These are phyloP conservation scores for Blastocystis sp. DNA, from an alignment of 352 stramenopile species.

Conservation along the genomic window DNA sequence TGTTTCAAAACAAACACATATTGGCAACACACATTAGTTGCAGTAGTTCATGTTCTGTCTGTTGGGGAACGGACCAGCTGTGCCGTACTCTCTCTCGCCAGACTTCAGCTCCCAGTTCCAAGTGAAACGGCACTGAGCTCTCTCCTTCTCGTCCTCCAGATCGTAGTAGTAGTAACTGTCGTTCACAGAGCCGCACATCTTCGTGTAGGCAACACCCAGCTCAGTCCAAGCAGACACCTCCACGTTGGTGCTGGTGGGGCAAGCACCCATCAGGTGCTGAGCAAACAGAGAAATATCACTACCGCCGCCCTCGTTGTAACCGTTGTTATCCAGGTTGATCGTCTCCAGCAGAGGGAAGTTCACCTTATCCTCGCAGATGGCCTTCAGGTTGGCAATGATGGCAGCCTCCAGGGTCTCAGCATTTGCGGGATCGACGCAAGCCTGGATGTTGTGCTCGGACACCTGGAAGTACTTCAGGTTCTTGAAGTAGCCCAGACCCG, in stretches of 20 bases:
- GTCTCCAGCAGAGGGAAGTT: background rate
- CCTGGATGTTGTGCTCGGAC: background rate
- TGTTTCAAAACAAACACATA: too few species aligned
- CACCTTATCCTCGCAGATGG: slow-evolving; percentile 11
- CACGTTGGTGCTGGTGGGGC: background rate
- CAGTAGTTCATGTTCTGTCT: background rate
- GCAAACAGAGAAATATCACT: slow-evolving; percentile 3
- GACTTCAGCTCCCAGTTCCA: background rate
- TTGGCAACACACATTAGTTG: too few species aligned
- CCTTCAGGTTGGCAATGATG: background rate
- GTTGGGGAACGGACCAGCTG: background rate
- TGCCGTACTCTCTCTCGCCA: background rate
- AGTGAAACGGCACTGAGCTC: background rate
- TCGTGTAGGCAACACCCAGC: background rate
- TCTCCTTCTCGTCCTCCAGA: background rate
- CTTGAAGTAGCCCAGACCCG: background rate
- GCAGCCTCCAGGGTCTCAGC: background rate
- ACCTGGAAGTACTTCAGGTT: background rate
- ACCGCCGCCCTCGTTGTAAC: background rate
- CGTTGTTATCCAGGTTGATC: slow-evolving; percentile 12
- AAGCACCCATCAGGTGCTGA: background rate
- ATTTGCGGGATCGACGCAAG: background rate
- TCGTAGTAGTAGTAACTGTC: background rate
- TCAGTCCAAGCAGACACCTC: background rate
- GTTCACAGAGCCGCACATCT: background rate